Evolutionary conservation across 805 yeast genomes (phyloP).

Genomic region (Teunomyces cretensis): DNA sequence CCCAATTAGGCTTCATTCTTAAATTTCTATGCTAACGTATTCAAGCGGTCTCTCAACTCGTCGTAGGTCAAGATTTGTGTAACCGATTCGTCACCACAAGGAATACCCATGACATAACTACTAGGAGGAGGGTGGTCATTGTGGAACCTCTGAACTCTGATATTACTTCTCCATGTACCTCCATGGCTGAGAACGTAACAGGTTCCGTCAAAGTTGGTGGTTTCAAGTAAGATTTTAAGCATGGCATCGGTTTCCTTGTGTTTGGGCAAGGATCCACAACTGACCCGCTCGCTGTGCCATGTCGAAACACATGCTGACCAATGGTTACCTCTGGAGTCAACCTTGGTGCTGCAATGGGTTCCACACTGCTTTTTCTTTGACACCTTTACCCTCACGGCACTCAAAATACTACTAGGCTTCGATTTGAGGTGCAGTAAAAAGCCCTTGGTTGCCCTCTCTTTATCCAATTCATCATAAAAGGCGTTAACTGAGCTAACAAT

Average conservation of each 20-base stretch:
- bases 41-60: background rate
- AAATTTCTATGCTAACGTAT: background rate
- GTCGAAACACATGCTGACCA: conserved; percentile 3
- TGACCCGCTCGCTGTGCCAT: conserved; percentile 1
- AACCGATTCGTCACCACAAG: conserved; percentile 1
- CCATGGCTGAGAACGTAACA: background rate
- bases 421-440: background rate
- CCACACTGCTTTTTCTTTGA: conserved; percentile 1
- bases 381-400: background rate
- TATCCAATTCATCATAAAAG: conserved; percentile 1
- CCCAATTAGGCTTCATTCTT: too few species aligned
- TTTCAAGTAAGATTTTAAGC: background rate
- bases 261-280: background rate
- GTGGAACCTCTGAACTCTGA: background rate
- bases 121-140: background rate
- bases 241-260: background rate
- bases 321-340: background rate
- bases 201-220: background rate
- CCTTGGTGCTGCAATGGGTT: background rate
- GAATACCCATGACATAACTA: background rate
- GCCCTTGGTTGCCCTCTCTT: background rate
- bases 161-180: conserved; percentile 1
- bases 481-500: background rate
- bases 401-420: background rate
- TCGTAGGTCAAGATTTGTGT: background rate